phyloP scores from a whole-genome alignment of 2,329 filamentous ascomycete species.

The Trichophaea hybrida region DNA sequence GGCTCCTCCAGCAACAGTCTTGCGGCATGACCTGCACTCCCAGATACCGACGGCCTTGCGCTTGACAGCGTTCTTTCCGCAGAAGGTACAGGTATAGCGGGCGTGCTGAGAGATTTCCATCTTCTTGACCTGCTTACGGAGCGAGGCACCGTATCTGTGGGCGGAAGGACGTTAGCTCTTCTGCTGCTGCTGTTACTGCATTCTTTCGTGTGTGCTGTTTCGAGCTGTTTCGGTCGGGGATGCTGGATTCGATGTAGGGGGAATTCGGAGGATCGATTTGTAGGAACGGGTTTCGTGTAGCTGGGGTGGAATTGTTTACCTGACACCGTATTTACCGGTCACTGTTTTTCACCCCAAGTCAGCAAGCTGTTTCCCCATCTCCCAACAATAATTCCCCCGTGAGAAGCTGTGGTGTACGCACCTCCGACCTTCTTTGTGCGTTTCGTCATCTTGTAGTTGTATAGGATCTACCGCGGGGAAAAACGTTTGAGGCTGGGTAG shows the following conservation, averaged over 20 bases:
- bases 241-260: slow-evolving; percentile 18
- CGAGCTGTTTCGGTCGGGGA: slow-evolving; percentile 8
- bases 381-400: not conserved
- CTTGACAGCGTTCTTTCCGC: slow-evolving; percentile 90
- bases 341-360: slow-evolving; percentile 47
- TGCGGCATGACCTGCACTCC: slow-evolving; percentile 91
- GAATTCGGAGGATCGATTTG: slow-evolving; percentile 12
- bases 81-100: slow-evolving; percentile 96
- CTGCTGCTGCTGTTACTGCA: not conserved
- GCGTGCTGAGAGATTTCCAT: slow-evolving; percentile 99
- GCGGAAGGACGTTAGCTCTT: slow-evolving; percentile 14
- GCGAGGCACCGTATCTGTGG: slow-evolving; percentile 87
- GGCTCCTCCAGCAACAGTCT: slow-evolving; percentile 84
- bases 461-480: not conserved
- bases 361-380: not conserved
- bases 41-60: slow-evolving; percentile 87
- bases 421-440: slow-evolving; percentile 58
- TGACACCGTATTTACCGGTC: slow-evolving; percentile 96
- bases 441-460: slow-evolving; percentile 65
- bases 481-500: slow-evolving; percentile 2
- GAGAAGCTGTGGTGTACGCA: slow-evolving; percentile 10
- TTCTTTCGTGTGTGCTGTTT: slow-evolving; percentile 1
- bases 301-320: slow-evolving; percentile 44
- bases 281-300: slow-evolving; percentile 16
- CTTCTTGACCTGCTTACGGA: slow-evolving; percentile 99